Evolutionary conservation across 1,139 yeast species (phyloP).

Genomic region (Hemisphaericaspora xylofermentans): DNA sequence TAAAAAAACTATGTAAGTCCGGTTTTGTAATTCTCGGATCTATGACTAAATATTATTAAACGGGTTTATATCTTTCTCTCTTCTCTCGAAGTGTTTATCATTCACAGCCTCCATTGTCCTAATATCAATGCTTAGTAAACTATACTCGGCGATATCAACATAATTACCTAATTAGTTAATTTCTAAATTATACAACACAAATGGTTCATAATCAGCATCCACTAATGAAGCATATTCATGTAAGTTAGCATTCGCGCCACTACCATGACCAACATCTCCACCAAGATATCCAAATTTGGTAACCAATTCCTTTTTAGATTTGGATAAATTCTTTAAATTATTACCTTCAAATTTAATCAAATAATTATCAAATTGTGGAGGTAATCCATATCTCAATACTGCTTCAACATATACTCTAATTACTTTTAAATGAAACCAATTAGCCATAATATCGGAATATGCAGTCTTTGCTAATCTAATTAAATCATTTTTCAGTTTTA

Average conservation of each 20-base stretch:
- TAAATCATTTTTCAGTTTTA: conserved; percentile 72
- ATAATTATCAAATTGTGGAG: conserved; percentile 81
- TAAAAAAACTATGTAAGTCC: no score
- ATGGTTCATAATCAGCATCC: conserved; percentile 94
- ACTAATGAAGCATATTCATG: conserved; percentile 89
- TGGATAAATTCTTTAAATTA: conserved; percentile 44
- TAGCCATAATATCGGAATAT: conserved; percentile 76
- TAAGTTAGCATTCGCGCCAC: conserved; percentile 56
- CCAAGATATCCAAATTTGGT: conserved; percentile 84
- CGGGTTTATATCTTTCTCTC: no score
- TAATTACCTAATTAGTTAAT: conserved; percentile 32
- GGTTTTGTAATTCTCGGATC: no score
- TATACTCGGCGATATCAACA: no score
- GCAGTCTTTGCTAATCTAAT: conserved; percentile 84
- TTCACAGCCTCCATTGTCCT: no score
- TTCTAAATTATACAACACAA: conserved; percentile 69
- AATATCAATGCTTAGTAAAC: no score
- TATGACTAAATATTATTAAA: not conserved
- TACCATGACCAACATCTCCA: conserved; percentile 77
- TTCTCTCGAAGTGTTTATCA: not conserved
- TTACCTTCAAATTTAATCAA: conserved; percentile 45
- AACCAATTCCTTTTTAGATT: conserved; percentile 67
- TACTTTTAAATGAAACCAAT: conserved; percentile 85
- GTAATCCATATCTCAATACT: conserved; percentile 92
- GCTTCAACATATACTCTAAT: conserved; percentile 57